Percentiles rank a stretch among this genome's conserved stretches.
Evolutionary conservation across 164 flowering plant genomes (phyloP).

Genomic region (Nelumbo lutea): DNA sequence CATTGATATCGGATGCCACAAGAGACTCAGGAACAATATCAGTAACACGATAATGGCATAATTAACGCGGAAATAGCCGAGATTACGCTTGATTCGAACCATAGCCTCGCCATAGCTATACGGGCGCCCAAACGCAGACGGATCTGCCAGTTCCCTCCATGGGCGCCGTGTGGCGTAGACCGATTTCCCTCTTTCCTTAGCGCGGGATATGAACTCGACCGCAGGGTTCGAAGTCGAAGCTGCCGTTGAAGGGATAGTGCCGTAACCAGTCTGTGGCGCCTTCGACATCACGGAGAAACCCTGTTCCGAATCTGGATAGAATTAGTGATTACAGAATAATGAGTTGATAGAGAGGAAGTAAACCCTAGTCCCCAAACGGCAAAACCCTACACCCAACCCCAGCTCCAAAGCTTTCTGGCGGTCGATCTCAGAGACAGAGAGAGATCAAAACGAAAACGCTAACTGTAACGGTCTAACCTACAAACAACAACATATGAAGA

Average conservation of each 20-base stretch:
- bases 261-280: background rate
- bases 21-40: slow-evolving; percentile 47
- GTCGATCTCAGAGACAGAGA: too few species aligned
- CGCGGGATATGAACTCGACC: slow-evolving; percentile 15
- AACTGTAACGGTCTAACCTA: too few species aligned
- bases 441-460: too few species aligned
- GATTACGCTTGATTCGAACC: slow-evolving; percentile 45
- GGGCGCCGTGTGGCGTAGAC: slow-evolving; percentile 36
- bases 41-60: slow-evolving; percentile 42
- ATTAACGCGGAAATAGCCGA: slow-evolving; percentile 48
- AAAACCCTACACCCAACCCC: too few species aligned
- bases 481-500: too few species aligned
- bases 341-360: too few species aligned
- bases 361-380: too few species aligned
- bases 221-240: slow-evolving; percentile 6
- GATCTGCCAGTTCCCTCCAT: slow-evolving; percentile 47
- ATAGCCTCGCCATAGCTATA: slow-evolving; percentile 41
- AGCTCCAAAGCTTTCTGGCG: too few species aligned
- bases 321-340: background rate
- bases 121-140: slow-evolving; percentile 44
- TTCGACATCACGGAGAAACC: background rate
- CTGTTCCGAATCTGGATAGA: background rate
- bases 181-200: slow-evolving; percentile 17
- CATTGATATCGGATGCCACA: slow-evolving; percentile 56
- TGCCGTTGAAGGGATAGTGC: background rate